Percentiles rank a stretch among this genome's conserved stretches.
These are phyloP conservation scores for Vitis labrusca DNA, from an alignment of 164 flowering plant genomes.

Conservation along the genomic window DNA sequence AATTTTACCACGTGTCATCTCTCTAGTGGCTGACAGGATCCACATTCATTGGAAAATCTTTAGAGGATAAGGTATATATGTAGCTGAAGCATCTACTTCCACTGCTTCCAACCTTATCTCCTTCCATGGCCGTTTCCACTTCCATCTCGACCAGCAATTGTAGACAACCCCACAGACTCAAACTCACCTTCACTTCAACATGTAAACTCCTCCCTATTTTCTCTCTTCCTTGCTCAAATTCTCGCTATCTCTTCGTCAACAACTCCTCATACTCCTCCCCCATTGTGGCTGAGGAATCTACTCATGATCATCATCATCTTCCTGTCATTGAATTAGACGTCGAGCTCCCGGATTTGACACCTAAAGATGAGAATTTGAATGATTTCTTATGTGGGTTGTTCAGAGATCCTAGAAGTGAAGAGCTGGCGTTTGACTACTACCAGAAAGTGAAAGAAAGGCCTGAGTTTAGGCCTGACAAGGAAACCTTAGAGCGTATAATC, in stretches of 20 bases:
- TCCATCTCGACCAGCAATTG: constrained; percentile 20
- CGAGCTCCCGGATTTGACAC: background rate
- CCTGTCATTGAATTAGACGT: constrained; percentile 9
- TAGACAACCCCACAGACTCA: constrained; percentile 12
- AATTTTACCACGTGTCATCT: constrained; percentile 24
- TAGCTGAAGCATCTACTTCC: background rate
- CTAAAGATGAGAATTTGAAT: constrained; percentile 31
- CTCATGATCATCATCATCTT: constrained; percentile 1
- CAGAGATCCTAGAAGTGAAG: constrained; percentile 38
- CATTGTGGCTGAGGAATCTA: constrained; percentile 27
- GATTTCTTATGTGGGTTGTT: constrained; percentile 35
- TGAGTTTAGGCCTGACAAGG: constrained; percentile 45
- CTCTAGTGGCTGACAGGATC: constrained; percentile 20
- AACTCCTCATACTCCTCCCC: constrained; percentile 31
- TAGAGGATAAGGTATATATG: constrained; percentile 32
- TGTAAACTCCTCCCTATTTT: constrained; percentile 4
- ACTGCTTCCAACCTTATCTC: constrained; percentile 1
- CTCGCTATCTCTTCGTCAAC: constrained; percentile 14
- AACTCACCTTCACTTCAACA: constrained; percentile 4
- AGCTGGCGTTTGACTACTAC: constrained; percentile 46
- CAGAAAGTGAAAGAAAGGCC: constrained; percentile 46
- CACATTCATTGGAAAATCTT: constrained; percentile 12
- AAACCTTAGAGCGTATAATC: constrained; percentile 42
- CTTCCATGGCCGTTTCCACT: constrained; percentile 35
- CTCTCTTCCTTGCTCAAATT: constrained; percentile 15